Conservation (phyloP, 805 yeast species). For the Candida quercuum region DNA sequence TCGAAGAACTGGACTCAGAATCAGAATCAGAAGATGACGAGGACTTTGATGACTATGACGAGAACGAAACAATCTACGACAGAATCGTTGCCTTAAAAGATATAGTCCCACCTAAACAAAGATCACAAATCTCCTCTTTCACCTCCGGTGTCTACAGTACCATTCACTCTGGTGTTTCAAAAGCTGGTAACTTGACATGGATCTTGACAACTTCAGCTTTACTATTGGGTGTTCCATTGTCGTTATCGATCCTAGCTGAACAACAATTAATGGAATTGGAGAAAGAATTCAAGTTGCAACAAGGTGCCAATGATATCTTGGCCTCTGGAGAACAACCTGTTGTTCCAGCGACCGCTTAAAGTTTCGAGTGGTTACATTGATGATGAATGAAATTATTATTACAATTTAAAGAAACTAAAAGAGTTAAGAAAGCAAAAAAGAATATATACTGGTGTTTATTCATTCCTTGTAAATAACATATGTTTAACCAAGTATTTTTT, state of each 20-base stretch:
- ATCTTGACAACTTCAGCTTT: constrained; percentile 75
- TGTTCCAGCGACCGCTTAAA: constrained; percentile 24
- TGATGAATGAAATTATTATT: constrained; percentile 1
- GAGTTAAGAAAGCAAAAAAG: not conserved
- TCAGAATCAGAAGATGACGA: constrained; percentile 38
- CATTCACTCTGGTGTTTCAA: constrained; percentile 42
- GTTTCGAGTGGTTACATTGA: not conserved
- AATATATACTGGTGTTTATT: not conserved
- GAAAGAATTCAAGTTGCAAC: constrained; percentile 80
- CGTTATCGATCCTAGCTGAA: constrained; percentile 84
- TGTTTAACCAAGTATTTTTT: too few species aligned
- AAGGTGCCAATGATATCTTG: constrained; percentile 68
- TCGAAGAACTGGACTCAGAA: constrained; percentile 43
- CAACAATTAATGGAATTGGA: constrained; percentile 93
- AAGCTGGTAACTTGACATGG: constrained; percentile 81
- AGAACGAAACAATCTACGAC: constrained; percentile 78
- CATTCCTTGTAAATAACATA: not conserved
- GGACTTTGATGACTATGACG: constrained; percentile 60
- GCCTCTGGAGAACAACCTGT: constrained; percentile 55
- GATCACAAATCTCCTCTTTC: constrained; percentile 40
- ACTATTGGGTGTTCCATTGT: constrained; percentile 87
- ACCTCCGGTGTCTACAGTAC: constrained; percentile 32
- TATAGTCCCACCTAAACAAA: constrained; percentile 82
- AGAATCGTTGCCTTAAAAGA: constrained; percentile 90
- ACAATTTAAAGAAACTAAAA: not conserved